Evolutionary conservation across 2,329 filamentous ascomycete species (phyloP), one percentile per base, ranked within the genome.

Genomic region (Anthostomella pinea): DNA sequence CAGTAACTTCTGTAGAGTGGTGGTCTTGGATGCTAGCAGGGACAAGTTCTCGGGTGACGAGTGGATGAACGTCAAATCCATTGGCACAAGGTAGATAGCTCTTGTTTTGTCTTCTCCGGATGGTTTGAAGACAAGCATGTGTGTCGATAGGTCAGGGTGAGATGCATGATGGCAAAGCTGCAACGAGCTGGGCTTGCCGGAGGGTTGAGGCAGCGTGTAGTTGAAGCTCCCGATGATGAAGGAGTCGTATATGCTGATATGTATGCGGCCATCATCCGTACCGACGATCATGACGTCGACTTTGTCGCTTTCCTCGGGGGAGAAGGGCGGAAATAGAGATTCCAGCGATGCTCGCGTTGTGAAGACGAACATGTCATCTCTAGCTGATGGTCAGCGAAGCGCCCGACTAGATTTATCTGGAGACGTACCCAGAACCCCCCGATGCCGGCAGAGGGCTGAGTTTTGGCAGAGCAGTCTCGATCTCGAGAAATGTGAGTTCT

Each of bases 171-270:
- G 69, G 29, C 72, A 61, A 14, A 77, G 63, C 38, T 65, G 65
- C 34, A 70, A 58, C 15, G 11, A 35, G 4, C 34, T 35, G 28
- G 22, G 30, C 27, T 44, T 41, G 15, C 47, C 34, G 23, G 46
- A 45, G 53, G 57, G 59, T 30, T 45, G 30, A 5, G 63, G 66
- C 2, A 60, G 57, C 18, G 68, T 73, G 38, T 73, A 71, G 39
- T 66, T 60, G 43, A 89, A 81, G 9, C 65, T 73, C 3, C 88
- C 87, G 39, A 94, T 83, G 41, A 85, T 75, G 52, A 95, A 87
- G 5, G 85, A 90, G 59, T 95, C 85, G 58, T 91, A 91, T 30
- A 95, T 87, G 49, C 81, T 87, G 13, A 94, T 69, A 56, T 91
- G 83, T 9, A 94, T 70, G 13, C 69, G 73, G 7, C 85, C 85